Evolutionary conservation across 2,329 filamentous ascomycete species (phyloP).

Genomic region (Alternaria arborescens): DNA sequence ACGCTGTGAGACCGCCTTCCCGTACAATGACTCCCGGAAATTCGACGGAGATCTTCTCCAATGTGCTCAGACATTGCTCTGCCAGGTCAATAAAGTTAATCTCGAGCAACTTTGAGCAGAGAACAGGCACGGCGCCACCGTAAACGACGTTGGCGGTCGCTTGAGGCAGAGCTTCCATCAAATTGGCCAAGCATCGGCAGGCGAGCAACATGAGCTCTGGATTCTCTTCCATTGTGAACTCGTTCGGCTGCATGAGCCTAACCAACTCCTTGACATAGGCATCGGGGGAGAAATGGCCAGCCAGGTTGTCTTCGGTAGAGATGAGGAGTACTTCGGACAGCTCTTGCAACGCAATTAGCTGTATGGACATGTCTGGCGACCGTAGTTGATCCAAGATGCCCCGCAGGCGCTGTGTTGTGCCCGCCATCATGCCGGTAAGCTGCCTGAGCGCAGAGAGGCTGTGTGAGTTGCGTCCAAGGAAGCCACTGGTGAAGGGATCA

Average conservation of each 20-base stretch:
- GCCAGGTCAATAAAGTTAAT: slow-evolving; percentile 98
- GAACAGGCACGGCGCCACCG: slow-evolving; percentile 90
- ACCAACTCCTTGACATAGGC: slow-evolving; percentile 96
- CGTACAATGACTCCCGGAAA: slow-evolving; percentile 95
- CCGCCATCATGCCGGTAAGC: slow-evolving; percentile 86
- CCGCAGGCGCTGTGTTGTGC: slow-evolving; percentile 79
- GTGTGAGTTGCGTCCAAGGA: slow-evolving; percentile 71
- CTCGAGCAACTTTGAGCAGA: slow-evolving; percentile 94
- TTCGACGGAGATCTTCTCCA: slow-evolving; percentile 97
- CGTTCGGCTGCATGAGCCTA: slow-evolving; percentile 86
- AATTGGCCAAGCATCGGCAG: slow-evolving; percentile 91
- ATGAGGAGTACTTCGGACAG: slow-evolving; percentile 92
- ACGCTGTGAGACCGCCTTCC: slow-evolving; percentile 94
- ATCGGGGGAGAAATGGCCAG: slow-evolving; percentile 93
- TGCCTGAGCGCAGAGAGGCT: slow-evolving; percentile 81
- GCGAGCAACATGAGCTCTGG: slow-evolving; percentile 97
- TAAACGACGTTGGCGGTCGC: slow-evolving; percentile 97
- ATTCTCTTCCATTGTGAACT: slow-evolving; percentile 86
- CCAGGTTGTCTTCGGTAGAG: slow-evolving; percentile 94
- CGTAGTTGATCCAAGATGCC: slow-evolving; percentile 69
- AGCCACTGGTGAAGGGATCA: slow-evolving; percentile 65
- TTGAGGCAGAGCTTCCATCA: slow-evolving; percentile 95
- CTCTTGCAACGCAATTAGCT: slow-evolving; percentile 91
- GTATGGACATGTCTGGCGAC: slow-evolving; percentile 83
- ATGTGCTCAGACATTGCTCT: slow-evolving; percentile 93